Base-by-base conservation (phyloP, 2,329 filamentous ascomycete species). In the Epichloe gansuensis region DNA sequence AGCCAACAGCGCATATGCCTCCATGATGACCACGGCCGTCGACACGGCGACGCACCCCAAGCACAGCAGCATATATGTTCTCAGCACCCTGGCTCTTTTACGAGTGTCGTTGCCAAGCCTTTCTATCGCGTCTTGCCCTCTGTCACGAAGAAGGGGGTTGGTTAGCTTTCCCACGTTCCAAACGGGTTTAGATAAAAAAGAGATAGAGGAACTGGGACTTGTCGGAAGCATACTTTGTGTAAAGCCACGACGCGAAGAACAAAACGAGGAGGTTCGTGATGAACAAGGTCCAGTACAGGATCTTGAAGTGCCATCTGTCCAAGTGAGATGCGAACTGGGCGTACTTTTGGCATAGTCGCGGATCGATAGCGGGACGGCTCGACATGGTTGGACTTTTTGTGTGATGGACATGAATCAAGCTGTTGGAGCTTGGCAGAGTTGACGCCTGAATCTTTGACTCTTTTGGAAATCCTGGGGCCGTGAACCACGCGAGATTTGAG, bases 1-100 rank as follows among this genome's bases (percentile, higher is more conserved):
- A 0, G 75, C 75, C 52, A 80, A 59, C 17, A 80, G 70, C 11
- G 69, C 66, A 53, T 75, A 82, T 13, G 75, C 75, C 61, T 82
- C 78, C 64, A 82, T 70, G 51, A 80, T 65, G 31, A 79, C 68
- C 12, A 74, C 65, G 35, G 65, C 64, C 4, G 73, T 67, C 0
- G 75, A 72, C 0, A 75, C 51, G 4, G 67, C 39, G 21, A 78
- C 73, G 56, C 76, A 76, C 5, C 62, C 60, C 11, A 71, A 56
- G 52, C 70, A 74, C 55, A 75, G 64, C 8, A 63, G 61, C 41
- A 81, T 71, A 54, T 73, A 73, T 8, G 65, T 68, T 28, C 61
- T 62, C 34, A 71, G 66, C 35, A 69, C 69, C 51, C 63, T 65
- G n/a, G 60, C 60, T 41, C 69, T 64, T 48, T 62, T 63, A 21